Evolutionary conservation across 2,329 filamentous ascomycete genomes (phyloP).

Genomic region (Tolypocladium inflatum): DNA sequence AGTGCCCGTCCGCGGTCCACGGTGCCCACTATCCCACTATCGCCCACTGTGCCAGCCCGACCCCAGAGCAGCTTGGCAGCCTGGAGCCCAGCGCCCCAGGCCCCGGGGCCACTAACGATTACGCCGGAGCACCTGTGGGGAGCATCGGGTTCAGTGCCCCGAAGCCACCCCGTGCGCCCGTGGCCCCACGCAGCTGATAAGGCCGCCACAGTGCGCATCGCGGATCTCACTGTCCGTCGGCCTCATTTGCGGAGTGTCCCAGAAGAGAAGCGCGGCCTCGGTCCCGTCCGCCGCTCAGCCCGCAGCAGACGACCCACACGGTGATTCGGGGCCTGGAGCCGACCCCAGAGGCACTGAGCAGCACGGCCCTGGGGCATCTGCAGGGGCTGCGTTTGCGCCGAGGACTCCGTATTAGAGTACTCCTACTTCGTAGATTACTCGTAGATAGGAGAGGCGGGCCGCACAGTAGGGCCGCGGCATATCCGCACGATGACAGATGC

Average conservation of each 20-base stretch:
- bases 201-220: not conserved
- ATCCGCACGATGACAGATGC: slow-evolving; percentile 6
- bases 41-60: not conserved
- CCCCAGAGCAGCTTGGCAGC: not conserved
- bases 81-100: not conserved
- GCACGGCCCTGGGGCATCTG: not conserved
- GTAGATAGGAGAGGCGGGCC: slow-evolving; percentile 3
- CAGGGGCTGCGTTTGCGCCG: not conserved
- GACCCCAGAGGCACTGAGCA: not conserved
- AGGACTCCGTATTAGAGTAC: too few species aligned
- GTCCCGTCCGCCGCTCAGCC: too few species aligned
- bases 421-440: too few species aligned
- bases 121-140: not conserved
- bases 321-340: not conserved
- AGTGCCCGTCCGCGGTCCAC: slow-evolving; percentile 2
- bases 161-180: not conserved
- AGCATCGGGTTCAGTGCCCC: not conserved
- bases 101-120: not conserved
- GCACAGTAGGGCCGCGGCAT: slow-evolving; percentile 8
- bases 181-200: not conserved
- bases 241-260: slow-evolving; percentile 7
- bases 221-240: not conserved
- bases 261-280: slow-evolving; percentile 1
- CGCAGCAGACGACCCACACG: not conserved
- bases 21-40: not conserved